Evolutionary conservation across 495 filamentous ascomycete genomes (phyloP).

Genomic region (Xylaria telfairii): DNA sequence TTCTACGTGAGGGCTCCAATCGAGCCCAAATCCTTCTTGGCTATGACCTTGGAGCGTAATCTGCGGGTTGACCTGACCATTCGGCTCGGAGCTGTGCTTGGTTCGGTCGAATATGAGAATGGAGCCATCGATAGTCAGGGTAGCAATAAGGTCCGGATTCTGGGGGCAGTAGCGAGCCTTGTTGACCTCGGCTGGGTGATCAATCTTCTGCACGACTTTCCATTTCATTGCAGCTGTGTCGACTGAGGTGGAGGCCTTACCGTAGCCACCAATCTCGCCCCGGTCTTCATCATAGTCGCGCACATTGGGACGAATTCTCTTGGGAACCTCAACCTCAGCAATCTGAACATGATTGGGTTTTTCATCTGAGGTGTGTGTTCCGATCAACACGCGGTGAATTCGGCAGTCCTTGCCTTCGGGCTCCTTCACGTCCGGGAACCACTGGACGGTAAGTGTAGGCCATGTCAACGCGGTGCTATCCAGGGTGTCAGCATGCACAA

Average conservation of each 20-base stretch:
- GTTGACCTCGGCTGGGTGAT: constrained; percentile 96
- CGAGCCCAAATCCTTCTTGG: constrained; percentile 90
- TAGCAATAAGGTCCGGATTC: constrained; percentile 96
- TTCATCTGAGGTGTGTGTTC: constrained; percentile 89
- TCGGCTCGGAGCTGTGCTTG: constrained; percentile 80
- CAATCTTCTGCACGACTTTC: constrained; percentile 91
- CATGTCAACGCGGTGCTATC: constrained; percentile 89
- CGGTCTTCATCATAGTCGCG: constrained; percentile 87
- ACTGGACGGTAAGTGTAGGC: constrained; percentile 97
- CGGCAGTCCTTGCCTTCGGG: constrained; percentile 83
- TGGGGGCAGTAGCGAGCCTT: constrained; percentile 98
- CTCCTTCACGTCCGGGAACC: constrained; percentile 94
- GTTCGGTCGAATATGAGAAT: constrained; percentile 95
- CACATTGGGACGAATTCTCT: constrained; percentile 72
- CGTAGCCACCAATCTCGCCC: constrained; percentile 93
- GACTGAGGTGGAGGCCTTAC: constrained; percentile 62
- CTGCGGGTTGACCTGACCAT: constrained; percentile 75
- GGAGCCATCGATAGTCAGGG: constrained; percentile 84
- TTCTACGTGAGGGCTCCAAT: constrained; percentile 85
- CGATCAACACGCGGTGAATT: constrained; percentile 89
- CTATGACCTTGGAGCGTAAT: constrained; percentile 86
- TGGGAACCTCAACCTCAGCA: constrained; percentile 88
- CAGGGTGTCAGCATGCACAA: constrained; percentile 1
- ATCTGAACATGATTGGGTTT: constrained; percentile 95
- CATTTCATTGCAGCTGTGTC: constrained; percentile 73